Evolutionary conservation across 164 flowering plant genomes (phyloP).

Genomic region (Berberis thunbergii): DNA sequence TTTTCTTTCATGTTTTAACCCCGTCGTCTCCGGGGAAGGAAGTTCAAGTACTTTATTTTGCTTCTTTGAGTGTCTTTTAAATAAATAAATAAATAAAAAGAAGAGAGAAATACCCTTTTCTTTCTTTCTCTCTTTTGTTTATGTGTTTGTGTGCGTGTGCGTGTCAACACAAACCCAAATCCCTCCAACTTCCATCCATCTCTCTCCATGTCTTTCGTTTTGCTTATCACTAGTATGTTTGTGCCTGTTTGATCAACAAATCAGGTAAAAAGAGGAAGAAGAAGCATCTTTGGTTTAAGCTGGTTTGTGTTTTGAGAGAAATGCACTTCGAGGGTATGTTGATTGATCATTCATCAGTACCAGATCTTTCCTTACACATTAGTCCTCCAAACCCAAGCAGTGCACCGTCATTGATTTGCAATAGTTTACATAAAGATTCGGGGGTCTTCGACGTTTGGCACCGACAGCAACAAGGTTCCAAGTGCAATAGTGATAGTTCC

Average conservation of each 20-base stretch:
- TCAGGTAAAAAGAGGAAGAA: neutral
- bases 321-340: constrained; percentile 38
- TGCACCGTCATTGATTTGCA: constrained; percentile 19
- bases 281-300: too few relatives aligned
- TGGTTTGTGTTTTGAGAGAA: constrained; percentile 5
- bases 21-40: constrained; percentile 59
- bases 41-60: constrained; percentile 23
- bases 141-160: constrained; percentile 75
- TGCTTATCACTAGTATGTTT: constrained; percentile 7
- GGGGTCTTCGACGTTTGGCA: constrained; percentile 13
- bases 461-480: constrained; percentile 8
- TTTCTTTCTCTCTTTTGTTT: constrained; percentile 6
- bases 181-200: constrained; percentile 26
- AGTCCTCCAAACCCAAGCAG: constrained; percentile 50
- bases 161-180: constrained; percentile 18
- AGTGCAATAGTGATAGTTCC: constrained; percentile 13
- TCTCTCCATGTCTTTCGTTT: constrained; percentile 23
- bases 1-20: constrained; percentile 37
- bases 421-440: constrained; percentile 8
- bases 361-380: constrained; percentile 63
- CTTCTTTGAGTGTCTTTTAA: constrained; percentile 6
- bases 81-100: too few relatives aligned
- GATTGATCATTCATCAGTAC: constrained; percentile 28
- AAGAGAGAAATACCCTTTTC: too few relatives aligned
- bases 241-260: constrained; percentile 7